Evolutionary conservation across 306 rosid genomes (phyloP), one percentile per base, ranked within the genome.

Genomic region (Carpinus fangiana): DNA sequence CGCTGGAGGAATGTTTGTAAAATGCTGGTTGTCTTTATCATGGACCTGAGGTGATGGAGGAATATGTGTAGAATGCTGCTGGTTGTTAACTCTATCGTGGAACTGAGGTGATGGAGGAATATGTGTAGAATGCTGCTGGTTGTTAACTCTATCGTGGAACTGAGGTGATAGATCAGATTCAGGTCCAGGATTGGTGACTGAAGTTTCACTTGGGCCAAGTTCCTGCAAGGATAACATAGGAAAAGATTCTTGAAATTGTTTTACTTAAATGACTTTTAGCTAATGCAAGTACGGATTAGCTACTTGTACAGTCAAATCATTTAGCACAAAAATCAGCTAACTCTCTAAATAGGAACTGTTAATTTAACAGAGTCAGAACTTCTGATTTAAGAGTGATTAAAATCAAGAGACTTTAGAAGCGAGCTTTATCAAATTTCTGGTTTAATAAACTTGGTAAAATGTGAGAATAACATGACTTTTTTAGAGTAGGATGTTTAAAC

Each of bases 161-260:
- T 77, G 82, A 55, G 59, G 80, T 23, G 89, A 83, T 20, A 85
- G 81, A 82, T 87, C 90, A 0, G 92, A 85, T 13, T 73, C 89
- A 12, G 88, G 70, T 75, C 87, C 92, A 77, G 84, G 81, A 82
- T 83, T 79, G 43, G 70, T 51, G 65, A 71, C 76, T 68, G 84
- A 62, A 66, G 89, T 60, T 76, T 90, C 98, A 1, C 83, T 83
- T 68, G 87, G 84, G 38, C 86, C 91, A 72, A 66, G 70, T 78
- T 91, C 97, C 99, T 96, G 86, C 87, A 83, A 76, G 77, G 66
- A 87, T 64, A 69, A 69, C n/a, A 74, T 43, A 54, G 54, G 18
- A 61, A 45, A 85, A 83, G 50, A 70, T 78, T 54, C 7, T 45
- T 1, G 3, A 13, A 38, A 38, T 18, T 18, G 50, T 38, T 43